Evolutionary conservation across 1,284 basidiomycete species (phyloP).

Genomic region (Mycosarcoma mackinlayi): DNA sequence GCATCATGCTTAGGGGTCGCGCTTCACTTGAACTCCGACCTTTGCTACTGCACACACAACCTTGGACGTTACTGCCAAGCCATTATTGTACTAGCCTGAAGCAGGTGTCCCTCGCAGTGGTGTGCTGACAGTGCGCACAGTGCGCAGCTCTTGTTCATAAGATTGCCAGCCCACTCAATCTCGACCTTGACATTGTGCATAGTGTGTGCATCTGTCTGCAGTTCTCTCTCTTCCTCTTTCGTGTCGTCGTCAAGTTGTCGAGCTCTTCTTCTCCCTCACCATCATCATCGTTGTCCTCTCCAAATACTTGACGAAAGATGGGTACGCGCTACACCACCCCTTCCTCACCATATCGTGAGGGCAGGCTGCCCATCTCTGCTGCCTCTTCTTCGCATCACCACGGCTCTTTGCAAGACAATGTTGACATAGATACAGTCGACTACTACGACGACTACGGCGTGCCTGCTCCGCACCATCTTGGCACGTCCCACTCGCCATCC

Average conservation of each 20-base stretch:
- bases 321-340: slow-evolving; percentile 5
- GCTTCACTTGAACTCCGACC: not conserved
- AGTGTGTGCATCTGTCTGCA: not conserved
- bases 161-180: too few species aligned
- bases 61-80: slow-evolving; percentile 3
- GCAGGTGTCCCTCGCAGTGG: too few species aligned
- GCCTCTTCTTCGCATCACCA: slow-evolving; percentile 17
- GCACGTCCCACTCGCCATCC: slow-evolving; percentile 27
- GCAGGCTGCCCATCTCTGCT: slow-evolving; percentile 4
- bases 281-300: slow-evolving; percentile 1
- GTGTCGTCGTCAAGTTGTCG: not conserved
- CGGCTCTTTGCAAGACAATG: not conserved
- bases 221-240: not conserved
- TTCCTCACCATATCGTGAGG: slow-evolving; percentile 8
- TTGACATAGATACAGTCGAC: slow-evolving; percentile 49
- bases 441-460: slow-evolving; percentile 40
- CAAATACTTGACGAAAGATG: not conserved
- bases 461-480: slow-evolving; percentile 34
- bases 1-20: not conserved
- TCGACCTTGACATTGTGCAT: too few species aligned
- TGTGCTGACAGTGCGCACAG: too few species aligned
- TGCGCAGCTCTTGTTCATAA: too few species aligned
- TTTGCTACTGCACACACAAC: not conserved
- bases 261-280: not conserved
- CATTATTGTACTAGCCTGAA: too few species aligned